These are phyloP conservation scores for Brassica hybrid DNA, from an alignment of 441 rosid genomes.

Conservation along the genomic window DNA sequence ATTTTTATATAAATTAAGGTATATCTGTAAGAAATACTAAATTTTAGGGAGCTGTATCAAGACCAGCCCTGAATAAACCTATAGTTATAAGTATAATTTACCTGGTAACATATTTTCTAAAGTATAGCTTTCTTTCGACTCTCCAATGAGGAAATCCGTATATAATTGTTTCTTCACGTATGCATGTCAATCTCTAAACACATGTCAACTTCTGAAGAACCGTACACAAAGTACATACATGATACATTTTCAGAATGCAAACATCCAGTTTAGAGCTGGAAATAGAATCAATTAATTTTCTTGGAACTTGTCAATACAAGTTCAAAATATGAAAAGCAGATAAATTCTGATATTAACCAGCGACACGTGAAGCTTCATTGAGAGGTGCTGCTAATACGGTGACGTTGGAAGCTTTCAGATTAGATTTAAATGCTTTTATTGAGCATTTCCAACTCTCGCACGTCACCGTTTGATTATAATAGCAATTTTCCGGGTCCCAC, in stretches of 20 bases:
- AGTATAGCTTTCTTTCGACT: too few relatives aligned
- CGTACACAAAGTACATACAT: slow-evolving; percentile 32
- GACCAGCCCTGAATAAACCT: too few relatives aligned
- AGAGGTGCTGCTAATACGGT: background rate
- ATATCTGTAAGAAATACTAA: too few relatives aligned
- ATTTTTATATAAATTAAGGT: too few relatives aligned
- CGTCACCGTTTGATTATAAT: slow-evolving; percentile 16
- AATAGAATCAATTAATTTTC: background rate
- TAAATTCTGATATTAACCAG: background rate
- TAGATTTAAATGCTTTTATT: slow-evolving; percentile 15
- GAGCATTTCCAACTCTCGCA: background rate
- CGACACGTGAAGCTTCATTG: slow-evolving; percentile 29
- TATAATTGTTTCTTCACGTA: background rate
- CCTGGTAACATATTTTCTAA: too few relatives aligned
- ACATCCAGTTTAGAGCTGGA: background rate
- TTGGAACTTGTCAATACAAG: slow-evolving; percentile 7
- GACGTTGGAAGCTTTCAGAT: slow-evolving; percentile 27
- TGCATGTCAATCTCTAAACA: background rate
- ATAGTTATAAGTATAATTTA: too few relatives aligned
- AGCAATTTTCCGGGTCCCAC: background rate
- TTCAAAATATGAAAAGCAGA: background rate
- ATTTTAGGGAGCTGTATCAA: too few relatives aligned
- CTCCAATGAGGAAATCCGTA: too few relatives aligned
- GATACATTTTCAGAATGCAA: background rate
- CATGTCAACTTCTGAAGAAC: background rate